These are phyloP conservation scores for Pythium rishiriense DNA, from an alignment of 352 stramenopile genomes.

Conservation along the genomic window DNA sequence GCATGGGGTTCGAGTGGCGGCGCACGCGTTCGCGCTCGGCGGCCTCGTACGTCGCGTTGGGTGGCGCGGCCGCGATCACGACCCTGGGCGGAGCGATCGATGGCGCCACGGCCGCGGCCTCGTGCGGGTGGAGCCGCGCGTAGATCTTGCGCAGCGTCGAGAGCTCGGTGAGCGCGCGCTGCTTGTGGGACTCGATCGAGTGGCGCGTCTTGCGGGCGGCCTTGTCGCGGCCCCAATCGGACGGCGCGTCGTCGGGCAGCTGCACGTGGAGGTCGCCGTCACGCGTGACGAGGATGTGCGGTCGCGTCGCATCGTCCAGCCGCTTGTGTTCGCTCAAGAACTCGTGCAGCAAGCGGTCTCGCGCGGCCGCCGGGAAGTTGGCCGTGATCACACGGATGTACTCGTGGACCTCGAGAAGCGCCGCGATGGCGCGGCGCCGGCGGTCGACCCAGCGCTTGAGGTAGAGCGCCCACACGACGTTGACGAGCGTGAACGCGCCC, in stretches of 20 bases:
- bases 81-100: not conserved
- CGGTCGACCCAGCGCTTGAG: conserved; percentile 31
- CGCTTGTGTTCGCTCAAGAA: conserved; percentile 6
- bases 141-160: not conserved
- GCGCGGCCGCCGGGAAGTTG: conserved; percentile 24
- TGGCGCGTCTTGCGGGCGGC: not conserved
- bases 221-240: not conserved
- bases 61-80: not conserved
- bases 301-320: not conserved
- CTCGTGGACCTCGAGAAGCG: conserved; percentile 36
- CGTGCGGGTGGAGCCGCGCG: not conserved
- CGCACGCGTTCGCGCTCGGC: not conserved
- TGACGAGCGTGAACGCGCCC: conserved; percentile 41
- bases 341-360: conserved; percentile 19
- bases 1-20: not conserved
- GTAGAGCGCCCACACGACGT: conserved; percentile 33
- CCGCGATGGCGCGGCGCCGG: conserved; percentile 18
- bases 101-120: no score
- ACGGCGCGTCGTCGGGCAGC: not conserved
- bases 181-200: not conserved
- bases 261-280: conserved; percentile 1
- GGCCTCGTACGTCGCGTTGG: not conserved
- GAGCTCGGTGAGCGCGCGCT: not conserved
- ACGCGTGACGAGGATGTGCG: not conserved
- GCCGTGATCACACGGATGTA: conserved; percentile 31